Conservation (phyloP, 179 eudicot species). For the Nepenthes alata region DNA sequence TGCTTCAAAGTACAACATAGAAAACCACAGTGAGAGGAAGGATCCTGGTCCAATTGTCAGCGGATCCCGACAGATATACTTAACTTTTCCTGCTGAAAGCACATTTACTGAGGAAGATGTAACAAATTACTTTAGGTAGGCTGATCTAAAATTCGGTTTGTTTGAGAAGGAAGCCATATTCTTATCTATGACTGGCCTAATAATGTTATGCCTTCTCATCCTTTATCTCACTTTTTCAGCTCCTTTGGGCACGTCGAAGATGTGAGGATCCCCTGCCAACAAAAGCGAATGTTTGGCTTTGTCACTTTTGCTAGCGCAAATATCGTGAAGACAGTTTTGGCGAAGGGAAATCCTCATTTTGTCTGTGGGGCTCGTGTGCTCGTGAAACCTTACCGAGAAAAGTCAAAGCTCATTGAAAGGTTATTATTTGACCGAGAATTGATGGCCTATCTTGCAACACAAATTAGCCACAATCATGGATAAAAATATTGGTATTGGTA, state of each 20-base stretch:
- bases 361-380: constrained; percentile 93
- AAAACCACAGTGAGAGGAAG: constrained; percentile 37
- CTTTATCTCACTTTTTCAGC: constrained; percentile 14
- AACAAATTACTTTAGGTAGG: constrained; percentile 62
- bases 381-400: constrained; percentile 86
- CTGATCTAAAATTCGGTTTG: neutral
- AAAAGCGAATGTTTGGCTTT: constrained; percentile 60
- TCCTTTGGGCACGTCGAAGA: constrained; percentile 46
- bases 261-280: constrained; percentile 61
- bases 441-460: neutral
- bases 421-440: constrained; percentile 6
- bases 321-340: constrained; percentile 51
- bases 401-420: constrained; percentile 62
- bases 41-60: constrained; percentile 65
- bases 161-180: too few species aligned
- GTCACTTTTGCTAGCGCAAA: constrained; percentile 59
- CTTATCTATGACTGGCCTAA: neutral
- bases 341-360: constrained; percentile 65
- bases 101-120: constrained; percentile 78
- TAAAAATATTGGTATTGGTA: too few species aligned
- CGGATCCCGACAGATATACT: constrained; percentile 71
- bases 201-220: neutral
- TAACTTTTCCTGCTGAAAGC: constrained; percentile 94
- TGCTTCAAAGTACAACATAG: constrained; percentile 33
- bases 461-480: neutral